These are phyloP conservation scores for Anthracocystis walkeri DNA, from an alignment of 1,284 basidiomycete genomes.

Conservation along the genomic window DNA sequence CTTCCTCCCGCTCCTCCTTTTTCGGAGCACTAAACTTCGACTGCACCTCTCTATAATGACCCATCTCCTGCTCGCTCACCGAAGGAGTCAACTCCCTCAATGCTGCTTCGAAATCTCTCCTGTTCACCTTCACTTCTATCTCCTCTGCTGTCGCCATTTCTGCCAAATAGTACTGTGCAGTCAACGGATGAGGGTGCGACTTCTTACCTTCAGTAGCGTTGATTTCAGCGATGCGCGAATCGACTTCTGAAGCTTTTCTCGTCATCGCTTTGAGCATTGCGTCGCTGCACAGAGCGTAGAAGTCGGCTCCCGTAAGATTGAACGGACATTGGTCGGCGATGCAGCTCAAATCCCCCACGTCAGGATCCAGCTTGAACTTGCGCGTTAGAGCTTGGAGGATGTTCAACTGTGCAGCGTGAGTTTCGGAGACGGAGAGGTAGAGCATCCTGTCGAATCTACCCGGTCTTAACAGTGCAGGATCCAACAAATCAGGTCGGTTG, in stretches of 20 bases:
- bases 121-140: constrained; percentile 80
- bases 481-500: constrained; percentile 71
- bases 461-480: constrained; percentile 71
- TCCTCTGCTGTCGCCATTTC: constrained; percentile 83
- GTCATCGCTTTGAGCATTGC: constrained; percentile 96
- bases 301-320: constrained; percentile 84
- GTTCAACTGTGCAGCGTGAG: constrained; percentile 85
- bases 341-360: constrained; percentile 75
- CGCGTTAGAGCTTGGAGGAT: constrained; percentile 91
- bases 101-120: constrained; percentile 82
- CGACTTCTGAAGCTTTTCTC: constrained; percentile 83
- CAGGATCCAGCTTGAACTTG: constrained; percentile 85
- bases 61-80: constrained; percentile 89
- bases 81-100: constrained; percentile 83
- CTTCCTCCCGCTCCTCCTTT: constrained; percentile 16
- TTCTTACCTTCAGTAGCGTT: constrained; percentile 63
- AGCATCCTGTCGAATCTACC: constrained; percentile 94
- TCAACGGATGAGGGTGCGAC: constrained; percentile 79
- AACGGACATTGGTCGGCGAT: constrained; percentile 86
- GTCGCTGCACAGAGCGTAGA: constrained; percentile 96
- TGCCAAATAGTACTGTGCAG: constrained; percentile 90
- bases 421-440: constrained; percentile 91
- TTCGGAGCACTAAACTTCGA: constrained; percentile 74
- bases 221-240: constrained; percentile 46
- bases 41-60: constrained; percentile 84